Evolutionary conservation across 2,329 filamentous ascomycete genomes (phyloP), one percentile per base, ranked within the genome.

Genomic region (Talaromyces marneffei): DNA sequence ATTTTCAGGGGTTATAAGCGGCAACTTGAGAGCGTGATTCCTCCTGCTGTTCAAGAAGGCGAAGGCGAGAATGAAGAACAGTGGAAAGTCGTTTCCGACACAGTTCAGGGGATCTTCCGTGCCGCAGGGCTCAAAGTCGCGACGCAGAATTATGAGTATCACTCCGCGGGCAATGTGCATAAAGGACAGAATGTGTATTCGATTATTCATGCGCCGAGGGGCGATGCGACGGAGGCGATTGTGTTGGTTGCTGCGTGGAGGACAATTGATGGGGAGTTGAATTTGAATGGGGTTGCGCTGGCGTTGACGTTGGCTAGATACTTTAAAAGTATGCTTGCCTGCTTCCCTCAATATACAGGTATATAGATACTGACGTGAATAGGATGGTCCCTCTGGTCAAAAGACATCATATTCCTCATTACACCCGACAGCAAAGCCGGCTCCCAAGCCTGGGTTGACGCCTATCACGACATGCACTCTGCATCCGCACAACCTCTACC

Each of bases 361-460:
- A 23, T 50, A 31, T 46, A 12, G 37, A 60, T 61, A 56, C 65
- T 71, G 35, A 74, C 31, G 9, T 29, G 3, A 8, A 29, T 55
- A 87, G 85, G 89, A 67, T 99, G 94, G 94, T 97, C 92, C 58
- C 82, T 99, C 29, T 99, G 94, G 94, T 97, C 92, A 62, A 99
- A 99, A 76, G 94, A 99, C 74, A 96, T 99, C 67, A 93, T 99
- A 62, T 86, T 99, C 67, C 78, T 99, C 5, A 83, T 99, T 52
- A 87, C 94, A 0, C 88, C 90, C 0, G 94, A 99, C 75, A 96
- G 91, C 74, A 89, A 87, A 62, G 89, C 90, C 10, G 94, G 93
- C 0, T 91, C 92, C 0, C 92, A 97, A 73, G 94, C 94, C 25
- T 99, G 94, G 94, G 91, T 97, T 8, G 92, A 97, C 71, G 94